These are phyloP conservation scores for Pezicula carpinea DNA, from an alignment of 2,329 filamentous ascomycete genomes.

Conservation along the genomic window DNA sequence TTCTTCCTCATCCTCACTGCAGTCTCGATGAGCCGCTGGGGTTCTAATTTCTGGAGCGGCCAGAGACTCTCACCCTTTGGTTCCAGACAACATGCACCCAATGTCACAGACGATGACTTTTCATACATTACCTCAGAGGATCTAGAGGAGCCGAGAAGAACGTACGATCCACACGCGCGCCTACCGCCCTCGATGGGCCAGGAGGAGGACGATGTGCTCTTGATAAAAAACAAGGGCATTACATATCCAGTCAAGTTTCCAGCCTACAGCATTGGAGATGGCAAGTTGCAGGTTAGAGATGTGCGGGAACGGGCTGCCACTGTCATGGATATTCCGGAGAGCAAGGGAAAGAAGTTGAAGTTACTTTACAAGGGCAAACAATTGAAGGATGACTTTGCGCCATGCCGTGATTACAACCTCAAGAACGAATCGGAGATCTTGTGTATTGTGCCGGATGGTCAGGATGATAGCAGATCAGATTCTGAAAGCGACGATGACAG, in stretches of 20 bases:
- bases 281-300: slow-evolving; percentile 62
- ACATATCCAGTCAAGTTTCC: slow-evolving; percentile 70
- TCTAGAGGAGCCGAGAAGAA: slow-evolving; percentile 43
- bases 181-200: slow-evolving; percentile 31
- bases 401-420: slow-evolving; percentile 54
- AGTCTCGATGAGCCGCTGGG: slow-evolving; percentile 30
- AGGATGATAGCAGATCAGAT: slow-evolving; percentile 39
- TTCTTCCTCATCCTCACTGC: slow-evolving; percentile 20
- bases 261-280: slow-evolving; percentile 69
- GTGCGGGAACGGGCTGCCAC: slow-evolving; percentile 63
- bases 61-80: slow-evolving; percentile 27
- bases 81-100: slow-evolving; percentile 39
- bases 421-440: slow-evolving; percentile 60
- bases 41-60: slow-evolving; percentile 24
- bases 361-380: slow-evolving; percentile 70
- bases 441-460: slow-evolving; percentile 50
- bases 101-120: slow-evolving; percentile 72
- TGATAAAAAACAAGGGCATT: slow-evolving; percentile 63
- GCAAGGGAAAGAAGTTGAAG: slow-evolving; percentile 52
- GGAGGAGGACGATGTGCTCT: slow-evolving; percentile 63
- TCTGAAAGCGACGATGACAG: slow-evolving; percentile 37
- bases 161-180: slow-evolving; percentile 38
- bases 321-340: slow-evolving; percentile 53
- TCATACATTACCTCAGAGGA: slow-evolving; percentile 81
- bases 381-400: slow-evolving; percentile 57